Base-by-base conservation (phyloP, 2,329 filamentous ascomycete species). In the Fusarium luffae region DNA sequence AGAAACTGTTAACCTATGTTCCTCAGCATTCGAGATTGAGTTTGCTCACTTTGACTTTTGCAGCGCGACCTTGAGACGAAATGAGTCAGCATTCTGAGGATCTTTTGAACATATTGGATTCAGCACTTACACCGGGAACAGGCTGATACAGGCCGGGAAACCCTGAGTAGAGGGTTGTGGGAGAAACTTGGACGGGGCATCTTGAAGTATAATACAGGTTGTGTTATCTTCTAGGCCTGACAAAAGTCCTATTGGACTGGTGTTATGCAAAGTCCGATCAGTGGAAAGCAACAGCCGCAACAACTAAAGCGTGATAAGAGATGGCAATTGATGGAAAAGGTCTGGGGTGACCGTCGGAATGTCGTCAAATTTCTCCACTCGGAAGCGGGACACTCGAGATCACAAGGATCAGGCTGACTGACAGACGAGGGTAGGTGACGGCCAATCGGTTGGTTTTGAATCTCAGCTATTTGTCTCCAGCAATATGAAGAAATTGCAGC, bases 21-120 rank as follows among this genome's bases (percentile, higher is more conserved):
- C 30, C 25, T 42, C 52, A 37, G 21, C 21, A n/a, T 51, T 30
- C 32, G 19, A n/a, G n/a, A 23, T 27, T 41, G 25, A 27, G 28
- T 28, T 34, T 41, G 50, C 34, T 72, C 58, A 91, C 89, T 85
- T 97, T 98, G 78, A 98, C 94, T 83, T 99, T 99, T 56, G 95
- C 94, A 66, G 91, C 89, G 65, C 96, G 93, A 83, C 89, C 89
- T 63, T 19, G 48, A 42, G 25, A 43, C 30, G 16, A 18, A 25
- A 41, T 40, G 13, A n/a, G 46, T 65, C 49, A 66, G 62, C 11
- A 43, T 52, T 49, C 30, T 27, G 27, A 32, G 21, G 32, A 18
- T 28, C 18, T 37, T 27, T 28, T 12, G 23, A 25, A 58, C 42
- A 54, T 19, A 37, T 48, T 28, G 40, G 19, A 28, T 11, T 43